Evolutionary conservation across 73 alveolate genomes (phyloP), one percentile per base, ranked within the genome.

Genomic region (Paramecium primaurelia): DNA sequence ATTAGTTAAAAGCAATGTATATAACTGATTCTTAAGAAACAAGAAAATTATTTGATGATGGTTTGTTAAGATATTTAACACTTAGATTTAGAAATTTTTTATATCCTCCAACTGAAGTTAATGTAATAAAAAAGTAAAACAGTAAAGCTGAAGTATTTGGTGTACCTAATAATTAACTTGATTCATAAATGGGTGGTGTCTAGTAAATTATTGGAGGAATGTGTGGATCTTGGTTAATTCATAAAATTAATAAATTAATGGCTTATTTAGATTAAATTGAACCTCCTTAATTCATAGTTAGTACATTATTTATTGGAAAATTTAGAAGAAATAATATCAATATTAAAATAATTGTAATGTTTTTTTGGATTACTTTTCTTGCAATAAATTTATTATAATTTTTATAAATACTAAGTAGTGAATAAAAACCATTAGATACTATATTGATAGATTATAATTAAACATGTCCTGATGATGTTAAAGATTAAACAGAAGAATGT

Each of bases 21-120:
- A 49, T 80, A 44, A 47, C 77, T 8, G 91, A 80, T 80, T 80
- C 71, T 18, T 47, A 80, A 80, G 91, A 80, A 80, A 45, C 47
- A 80, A 80, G 91, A 80, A 80, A 80, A 47, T 80, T 80, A 80
- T 80, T 42, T 49, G 91, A 80, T 80, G 91, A 80, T 80, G 91
- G 91, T 9, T 47, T 80, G 20, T 25, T 80, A 26, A 80, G 91
- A 49, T 80, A 44, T 22, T 18, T 42, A 12, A 32, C 51, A 1
- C 58, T 80, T 4, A 44, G 73, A 47, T 80, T 80, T 42, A 45
- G 91, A 45, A 80, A 80, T 49, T 80, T 80, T 80, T 47, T 80
- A 18, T 80, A 80, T 80, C 91, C 91, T 80, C 91, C 91, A 6
- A 28, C 71, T 10, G 73, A 80, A 26, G 14, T 32, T 7, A 73